Conservation (phyloP, 139 green algal species). For the Ettlia oleoabundans region DNA sequence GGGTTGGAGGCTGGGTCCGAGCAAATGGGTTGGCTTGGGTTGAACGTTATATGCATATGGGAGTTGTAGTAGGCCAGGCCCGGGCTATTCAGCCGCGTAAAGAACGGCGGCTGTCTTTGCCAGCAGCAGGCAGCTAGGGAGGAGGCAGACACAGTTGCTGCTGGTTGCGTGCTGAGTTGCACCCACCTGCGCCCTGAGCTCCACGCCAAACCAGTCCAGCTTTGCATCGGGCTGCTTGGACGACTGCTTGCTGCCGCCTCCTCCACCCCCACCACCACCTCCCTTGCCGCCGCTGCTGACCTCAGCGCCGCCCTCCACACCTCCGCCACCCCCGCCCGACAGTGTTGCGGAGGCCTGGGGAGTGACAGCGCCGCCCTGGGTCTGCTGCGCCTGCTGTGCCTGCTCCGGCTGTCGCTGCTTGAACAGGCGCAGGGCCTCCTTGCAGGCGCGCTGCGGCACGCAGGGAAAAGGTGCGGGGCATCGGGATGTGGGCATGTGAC, state of each 20-base stretch:
- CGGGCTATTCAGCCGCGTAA: too few relatives aligned
- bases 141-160: too few relatives aligned
- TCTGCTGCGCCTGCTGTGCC: not conserved
- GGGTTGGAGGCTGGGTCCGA: not conserved
- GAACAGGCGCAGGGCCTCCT: not conserved
- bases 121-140: too few relatives aligned
- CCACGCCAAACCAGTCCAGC: constrained; percentile 92
- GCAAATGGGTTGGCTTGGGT: too few relatives aligned
- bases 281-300: not conserved
- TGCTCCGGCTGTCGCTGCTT: not conserved
- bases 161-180: too few relatives aligned
- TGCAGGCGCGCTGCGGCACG: constrained; percentile 16
- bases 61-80: too few relatives aligned
- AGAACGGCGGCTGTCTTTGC: too few relatives aligned
- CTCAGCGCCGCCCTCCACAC: not conserved
- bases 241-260: not conserved
- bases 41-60: too few relatives aligned
- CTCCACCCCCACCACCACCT: constrained; percentile 30
- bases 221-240: constrained; percentile 53
- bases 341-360: not conserved
- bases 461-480: too few relatives aligned
- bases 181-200: constrained; percentile 69
- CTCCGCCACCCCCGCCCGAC: not conserved
- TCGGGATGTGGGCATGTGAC: too few relatives aligned
- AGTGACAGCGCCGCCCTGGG: too few relatives aligned